Base-by-base conservation (phyloP, 441 rosid species). In the Viola pubescens region DNA sequence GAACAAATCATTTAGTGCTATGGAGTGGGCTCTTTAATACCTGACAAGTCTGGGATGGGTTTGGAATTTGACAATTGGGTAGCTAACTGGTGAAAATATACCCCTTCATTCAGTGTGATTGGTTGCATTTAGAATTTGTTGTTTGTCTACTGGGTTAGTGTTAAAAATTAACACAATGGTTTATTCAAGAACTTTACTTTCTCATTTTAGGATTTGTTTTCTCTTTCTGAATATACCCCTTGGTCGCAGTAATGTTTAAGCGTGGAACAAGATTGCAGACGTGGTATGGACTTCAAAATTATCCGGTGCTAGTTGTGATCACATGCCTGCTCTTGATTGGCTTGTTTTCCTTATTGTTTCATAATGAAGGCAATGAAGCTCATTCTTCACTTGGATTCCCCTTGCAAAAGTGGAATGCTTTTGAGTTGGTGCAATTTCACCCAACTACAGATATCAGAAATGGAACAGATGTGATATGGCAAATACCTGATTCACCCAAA, bases 401-500 rank as follows among this genome's bases (percentile, higher is more conserved):
- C 13, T 68, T 46, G 42, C 73, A 77, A 59, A 78, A 72, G 59
- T 67, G 77, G 67, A 72, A 70, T 44, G 62, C 64, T 54, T 76
- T 75, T 5, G 73, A 75, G 4, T 66, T 79, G 0, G 73, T 60
- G 52, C 73, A 73, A 41, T 71, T 75, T 67, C 56, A 67, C 60
- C 94, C 91, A 0, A 74, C 86, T 0, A 50, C 77, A 1, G 84
- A 92, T 72, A 64, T 72, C 41, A 81, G 81, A 52, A 87, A 87
- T 64, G 85, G 84, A 6, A 87, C 92, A 12, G 85, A 87, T 61
- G 52, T 86, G 70, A 81, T 83, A 56, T 92, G 89, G 88, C 82
- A 82, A 73, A 74, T 89, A 70, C 97, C 98, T 0, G 76, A 80
- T 38, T 84, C 77, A n/a, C 88, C 95, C 0, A 89, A 81, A 63